phyloP scores from a whole-genome alignment of 768 basidiomycete species.

The Serendipita vermifera region DNA sequence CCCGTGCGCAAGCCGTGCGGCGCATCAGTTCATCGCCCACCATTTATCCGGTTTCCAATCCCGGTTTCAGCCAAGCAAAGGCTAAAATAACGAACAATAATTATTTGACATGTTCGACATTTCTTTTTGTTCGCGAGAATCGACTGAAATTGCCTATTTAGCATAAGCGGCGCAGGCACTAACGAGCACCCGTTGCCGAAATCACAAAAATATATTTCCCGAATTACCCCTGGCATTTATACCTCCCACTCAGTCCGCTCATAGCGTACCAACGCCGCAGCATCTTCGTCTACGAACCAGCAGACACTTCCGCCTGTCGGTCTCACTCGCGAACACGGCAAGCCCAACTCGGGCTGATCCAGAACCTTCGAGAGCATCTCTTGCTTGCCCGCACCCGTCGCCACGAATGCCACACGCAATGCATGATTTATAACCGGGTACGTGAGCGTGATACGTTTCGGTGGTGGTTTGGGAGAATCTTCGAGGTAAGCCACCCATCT shows the following conservation, averaged over 20 bases:
- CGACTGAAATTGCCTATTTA: too few species aligned
- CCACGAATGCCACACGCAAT: slow-evolving; percentile 78
- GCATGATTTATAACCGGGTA: slow-evolving; percentile 86
- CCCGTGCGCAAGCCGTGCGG: too few species aligned
- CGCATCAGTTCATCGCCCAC: too few species aligned
- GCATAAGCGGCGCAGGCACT: too few species aligned
- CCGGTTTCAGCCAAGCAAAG: too few species aligned
- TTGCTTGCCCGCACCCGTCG: slow-evolving; percentile 67
- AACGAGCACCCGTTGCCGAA: too few species aligned
- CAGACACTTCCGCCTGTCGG: slow-evolving; percentile 77
- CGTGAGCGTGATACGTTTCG: slow-evolving; percentile 82
- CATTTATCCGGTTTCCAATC: too few species aligned
- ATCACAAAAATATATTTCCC: background rate
- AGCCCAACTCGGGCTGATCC: slow-evolving; percentile 61
- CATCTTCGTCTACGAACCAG: slow-evolving; percentile 91
- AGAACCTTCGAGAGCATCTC: slow-evolving; percentile 60
- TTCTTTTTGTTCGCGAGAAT: too few species aligned
- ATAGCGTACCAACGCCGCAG: slow-evolving; percentile 50
- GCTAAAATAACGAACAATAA: too few species aligned
- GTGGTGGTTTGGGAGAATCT: slow-evolving; percentile 89
- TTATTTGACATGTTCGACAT: too few species aligned
- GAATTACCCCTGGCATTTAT: background rate
- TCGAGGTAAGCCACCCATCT: slow-evolving; percentile 91
- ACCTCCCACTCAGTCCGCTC: slow-evolving; percentile 27
- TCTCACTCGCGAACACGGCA: slow-evolving; percentile 74